Evolutionary conservation across 352 stramenopile species (phyloP).

Genomic region (Aphanomyces stellatus): DNA sequence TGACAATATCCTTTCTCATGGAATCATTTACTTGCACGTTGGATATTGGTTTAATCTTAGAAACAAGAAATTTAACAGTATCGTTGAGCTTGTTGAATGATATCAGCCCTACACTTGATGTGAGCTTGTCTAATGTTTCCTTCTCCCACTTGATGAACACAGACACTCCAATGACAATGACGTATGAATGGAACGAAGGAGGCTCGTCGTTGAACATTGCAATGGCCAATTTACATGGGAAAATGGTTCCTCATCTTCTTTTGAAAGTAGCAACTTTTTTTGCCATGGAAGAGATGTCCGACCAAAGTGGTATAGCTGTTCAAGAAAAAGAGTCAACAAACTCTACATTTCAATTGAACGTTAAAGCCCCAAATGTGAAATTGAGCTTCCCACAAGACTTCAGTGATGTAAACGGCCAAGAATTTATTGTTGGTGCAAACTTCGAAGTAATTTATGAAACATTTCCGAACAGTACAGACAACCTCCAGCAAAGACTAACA

Average conservation of each 20-base stretch:
- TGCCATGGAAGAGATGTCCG: constrained; percentile 22
- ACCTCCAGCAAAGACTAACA: neutral
- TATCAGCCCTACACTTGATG: constrained; percentile 31
- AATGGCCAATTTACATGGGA: constrained; percentile 41
- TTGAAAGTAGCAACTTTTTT: constrained; percentile 49
- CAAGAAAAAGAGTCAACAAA: constrained; percentile 31
- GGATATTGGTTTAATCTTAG: constrained; percentile 17
- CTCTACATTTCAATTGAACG: too few relatives aligned
- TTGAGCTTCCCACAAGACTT: constrained; percentile 50
- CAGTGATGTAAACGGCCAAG: constrained; percentile 30
- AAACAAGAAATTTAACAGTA: constrained; percentile 23
- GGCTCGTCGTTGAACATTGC: constrained; percentile 42
- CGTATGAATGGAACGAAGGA: constrained; percentile 56
- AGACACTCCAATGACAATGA: neutral
- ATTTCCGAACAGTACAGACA: neutral
- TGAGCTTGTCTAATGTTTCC: constrained; percentile 34
- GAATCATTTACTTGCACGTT: constrained; percentile 40
- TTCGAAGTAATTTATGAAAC: constrained; percentile 25
- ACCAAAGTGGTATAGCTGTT: neutral
- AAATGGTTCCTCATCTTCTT: constrained; percentile 42
- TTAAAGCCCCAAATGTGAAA: constrained; percentile 39
- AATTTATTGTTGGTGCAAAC: constrained; percentile 46
- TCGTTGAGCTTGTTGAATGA: constrained; percentile 31
- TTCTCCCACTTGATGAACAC: neutral
- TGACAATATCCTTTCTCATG: constrained; percentile 56